These are phyloP conservation scores for Sanghuangporus sanghuang DNA, from an alignment of 1,284 basidiomycete species.

Conservation along the genomic window DNA sequence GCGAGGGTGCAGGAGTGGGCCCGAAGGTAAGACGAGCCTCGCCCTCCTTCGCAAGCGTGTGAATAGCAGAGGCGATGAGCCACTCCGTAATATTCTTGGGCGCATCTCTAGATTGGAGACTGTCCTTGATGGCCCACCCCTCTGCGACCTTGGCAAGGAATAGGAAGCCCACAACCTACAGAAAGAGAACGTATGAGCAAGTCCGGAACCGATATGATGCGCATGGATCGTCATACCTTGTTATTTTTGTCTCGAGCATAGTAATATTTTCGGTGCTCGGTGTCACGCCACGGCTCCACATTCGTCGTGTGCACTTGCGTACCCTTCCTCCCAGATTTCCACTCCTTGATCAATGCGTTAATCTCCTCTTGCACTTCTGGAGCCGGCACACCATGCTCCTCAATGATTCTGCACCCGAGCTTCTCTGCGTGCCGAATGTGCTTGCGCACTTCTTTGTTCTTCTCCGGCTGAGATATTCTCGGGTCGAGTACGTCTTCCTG, in stretches of 20 bases:
- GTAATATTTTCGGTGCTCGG: constrained; percentile 48
- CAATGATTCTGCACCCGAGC: constrained; percentile 40
- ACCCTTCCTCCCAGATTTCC: constrained; percentile 41
- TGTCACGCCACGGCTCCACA: constrained; percentile 47
- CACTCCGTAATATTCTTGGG: constrained; percentile 19
- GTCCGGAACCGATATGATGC: neutral
- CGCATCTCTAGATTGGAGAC: constrained; percentile 3
- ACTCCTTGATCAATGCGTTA: constrained; percentile 41
- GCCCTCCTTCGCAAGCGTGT: constrained; percentile 38
- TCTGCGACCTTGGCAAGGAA: constrained; percentile 49
- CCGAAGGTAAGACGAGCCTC: constrained; percentile 42
- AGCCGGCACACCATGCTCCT: constrained; percentile 34
- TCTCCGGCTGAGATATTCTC: constrained; percentile 33
- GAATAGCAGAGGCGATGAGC: constrained; percentile 42
- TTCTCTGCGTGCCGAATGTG: constrained; percentile 45
- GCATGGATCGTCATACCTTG: constrained; percentile 27
- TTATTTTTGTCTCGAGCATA: constrained; percentile 39
- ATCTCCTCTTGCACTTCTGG: constrained; percentile 33
- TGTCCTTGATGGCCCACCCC: constrained; percentile 39
- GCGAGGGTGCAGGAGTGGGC: constrained; percentile 34
- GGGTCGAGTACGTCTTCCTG: constrained; percentile 51
- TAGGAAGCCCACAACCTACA: constrained; percentile 38
- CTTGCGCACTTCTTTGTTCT: constrained; percentile 37
- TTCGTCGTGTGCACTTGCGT: constrained; percentile 53
- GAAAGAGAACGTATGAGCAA: neutral